These are phyloP conservation scores for Globisporangium camurandrum DNA, from an alignment of 352 stramenopile genomes.

Conservation along the genomic window DNA sequence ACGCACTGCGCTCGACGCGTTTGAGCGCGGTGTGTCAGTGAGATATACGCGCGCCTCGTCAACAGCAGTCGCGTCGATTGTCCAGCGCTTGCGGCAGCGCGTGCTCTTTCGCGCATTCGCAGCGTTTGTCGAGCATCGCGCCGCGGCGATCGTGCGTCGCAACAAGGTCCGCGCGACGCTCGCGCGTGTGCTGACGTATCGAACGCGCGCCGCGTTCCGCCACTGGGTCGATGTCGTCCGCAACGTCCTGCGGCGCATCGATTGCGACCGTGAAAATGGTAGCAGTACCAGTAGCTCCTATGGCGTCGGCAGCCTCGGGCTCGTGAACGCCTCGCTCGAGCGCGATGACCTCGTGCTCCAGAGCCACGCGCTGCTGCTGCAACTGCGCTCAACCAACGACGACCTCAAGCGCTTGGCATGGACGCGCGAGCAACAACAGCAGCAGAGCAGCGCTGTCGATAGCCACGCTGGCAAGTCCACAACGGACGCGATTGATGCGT, in stretches of 20 bases:
- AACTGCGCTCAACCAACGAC: constrained; percentile 31
- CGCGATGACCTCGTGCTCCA: constrained; percentile 44
- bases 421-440: constrained; percentile 29
- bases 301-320: constrained; percentile 36
- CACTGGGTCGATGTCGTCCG: constrained; percentile 21
- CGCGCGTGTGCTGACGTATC: constrained; percentile 18
- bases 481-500: too few species aligned
- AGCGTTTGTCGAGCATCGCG: constrained; percentile 38
- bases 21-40: constrained; percentile 31
- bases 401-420: constrained; percentile 30
- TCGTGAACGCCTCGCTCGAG: constrained; percentile 39
- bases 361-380: constrained; percentile 28
- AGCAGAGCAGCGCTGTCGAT: neutral
- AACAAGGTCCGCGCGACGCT: constrained; percentile 34
- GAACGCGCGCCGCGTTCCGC: constrained; percentile 16
- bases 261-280: neutral
- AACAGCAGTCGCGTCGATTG: neutral
- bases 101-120: constrained; percentile 39
- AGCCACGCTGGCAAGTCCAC: neutral
- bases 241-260: neutral
- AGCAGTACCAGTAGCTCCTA: neutral
- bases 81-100: constrained; percentile 28
- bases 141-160: constrained; percentile 20
- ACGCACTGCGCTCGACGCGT: constrained; percentile 28
- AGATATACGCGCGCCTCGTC: neutral